Evolutionary conservation across 306 rosid genomes (phyloP).

Genomic region (Casuarina glauca): DNA sequence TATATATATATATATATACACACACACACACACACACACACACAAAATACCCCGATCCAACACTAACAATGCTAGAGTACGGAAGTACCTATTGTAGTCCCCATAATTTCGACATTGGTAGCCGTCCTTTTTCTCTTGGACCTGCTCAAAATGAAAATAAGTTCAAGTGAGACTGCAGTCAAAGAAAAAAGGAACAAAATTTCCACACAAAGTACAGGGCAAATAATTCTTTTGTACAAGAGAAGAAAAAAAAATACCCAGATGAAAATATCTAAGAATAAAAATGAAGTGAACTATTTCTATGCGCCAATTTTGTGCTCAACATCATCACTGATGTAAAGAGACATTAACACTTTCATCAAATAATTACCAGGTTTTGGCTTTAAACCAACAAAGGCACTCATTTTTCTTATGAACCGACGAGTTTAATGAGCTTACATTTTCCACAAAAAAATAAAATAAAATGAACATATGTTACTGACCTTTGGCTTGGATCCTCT

Average conservation of each 20-base stretch:
- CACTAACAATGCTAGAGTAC: neutral
- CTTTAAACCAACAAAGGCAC: neutral
- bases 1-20: too few relatives aligned
- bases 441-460: neutral
- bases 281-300: neutral
- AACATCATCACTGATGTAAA: neutral
- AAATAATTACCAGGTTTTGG: neutral
- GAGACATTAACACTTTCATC: neutral
- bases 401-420: slow-evolving; percentile 2
- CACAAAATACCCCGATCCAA: neutral
- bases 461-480: neutral
- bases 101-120: slow-evolving; percentile 43
- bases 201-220: slow-evolving; percentile 4
- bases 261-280: neutral
- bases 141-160: slow-evolving; percentile 33
- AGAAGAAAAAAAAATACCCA: neutral
- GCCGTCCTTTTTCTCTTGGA: slow-evolving; percentile 59
- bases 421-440: slow-evolving; percentile 10
- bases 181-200: slow-evolving; percentile 20
- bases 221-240: neutral
- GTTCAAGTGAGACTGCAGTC: slow-evolving; percentile 4
- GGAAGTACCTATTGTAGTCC: slow-evolving; percentile 36
- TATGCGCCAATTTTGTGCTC: neutral
- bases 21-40: neutral
- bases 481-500: slow-evolving; percentile 45